Evolutionary conservation across 2,329 filamentous ascomycete species (phyloP).

Genomic region (Colletotrichum scovillei): DNA sequence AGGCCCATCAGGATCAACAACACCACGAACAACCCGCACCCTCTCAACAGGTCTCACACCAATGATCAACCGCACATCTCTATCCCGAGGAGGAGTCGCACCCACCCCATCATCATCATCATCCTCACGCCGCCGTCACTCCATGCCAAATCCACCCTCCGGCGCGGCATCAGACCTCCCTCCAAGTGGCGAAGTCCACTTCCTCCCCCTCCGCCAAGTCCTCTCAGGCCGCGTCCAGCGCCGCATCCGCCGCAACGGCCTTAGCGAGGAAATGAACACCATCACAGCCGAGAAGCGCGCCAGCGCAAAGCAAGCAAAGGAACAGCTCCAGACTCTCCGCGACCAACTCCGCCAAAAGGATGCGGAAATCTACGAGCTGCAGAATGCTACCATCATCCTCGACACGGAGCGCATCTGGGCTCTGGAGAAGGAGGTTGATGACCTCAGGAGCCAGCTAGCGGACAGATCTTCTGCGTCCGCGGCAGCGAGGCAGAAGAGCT

Average conservation of each 20-base stretch:
- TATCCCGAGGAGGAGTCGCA: constrained; percentile 40
- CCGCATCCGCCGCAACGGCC: constrained; percentile 64
- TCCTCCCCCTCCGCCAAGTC: constrained; percentile 64
- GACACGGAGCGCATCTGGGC: constrained; percentile 59
- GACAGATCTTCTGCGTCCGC: constrained; percentile 37
- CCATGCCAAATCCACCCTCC: constrained; percentile 39
- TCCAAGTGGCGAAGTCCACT: constrained; percentile 53
- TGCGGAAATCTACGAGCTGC: constrained; percentile 63
- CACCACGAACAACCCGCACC: constrained; percentile 36
- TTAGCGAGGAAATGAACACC: constrained; percentile 69
- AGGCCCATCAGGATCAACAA: constrained; percentile 48
- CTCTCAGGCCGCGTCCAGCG: constrained; percentile 68
- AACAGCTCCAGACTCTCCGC: constrained; percentile 62
- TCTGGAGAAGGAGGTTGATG: constrained; percentile 52
- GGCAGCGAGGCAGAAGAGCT: constrained; percentile 39
- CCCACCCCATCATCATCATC: constrained; percentile 40
- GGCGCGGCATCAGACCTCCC: constrained; percentile 35
- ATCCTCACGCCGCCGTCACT: constrained; percentile 59
- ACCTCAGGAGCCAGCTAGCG: constrained; percentile 48
- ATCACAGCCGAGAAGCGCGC: constrained; percentile 60
- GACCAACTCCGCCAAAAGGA: constrained; percentile 62
- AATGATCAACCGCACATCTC: constrained; percentile 63
- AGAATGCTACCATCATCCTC: constrained; percentile 60
- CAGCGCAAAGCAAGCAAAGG: constrained; percentile 50
- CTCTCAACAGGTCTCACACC: constrained; percentile 66